phyloP scores from a whole-genome alignment of 768 basidiomycete species.

The Lentinula edodes region DNA sequence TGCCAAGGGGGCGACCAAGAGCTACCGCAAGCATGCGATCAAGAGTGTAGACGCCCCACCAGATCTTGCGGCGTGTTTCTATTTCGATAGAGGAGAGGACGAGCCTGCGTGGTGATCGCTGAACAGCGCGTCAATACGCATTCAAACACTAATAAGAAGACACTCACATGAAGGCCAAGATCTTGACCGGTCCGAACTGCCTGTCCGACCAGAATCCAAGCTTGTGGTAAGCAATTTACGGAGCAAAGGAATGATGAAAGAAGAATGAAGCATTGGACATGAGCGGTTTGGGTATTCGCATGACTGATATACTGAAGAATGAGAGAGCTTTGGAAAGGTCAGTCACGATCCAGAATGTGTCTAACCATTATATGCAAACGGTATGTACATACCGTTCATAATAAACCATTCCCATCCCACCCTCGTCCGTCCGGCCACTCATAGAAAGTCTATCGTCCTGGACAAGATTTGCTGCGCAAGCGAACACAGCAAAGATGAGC shows the following conservation, averaged over 20 bases:
- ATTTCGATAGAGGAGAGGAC: conserved; percentile 71
- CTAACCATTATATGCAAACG: conserved; percentile 15
- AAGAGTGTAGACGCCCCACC: conserved; percentile 91
- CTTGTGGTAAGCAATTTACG: conserved; percentile 89
- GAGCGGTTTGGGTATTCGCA: conserved; percentile 75
- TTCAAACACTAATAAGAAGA: conserved; percentile 5
- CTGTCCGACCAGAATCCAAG: conserved; percentile 90
- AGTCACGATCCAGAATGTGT: not conserved
- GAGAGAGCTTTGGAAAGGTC: conserved; percentile 54
- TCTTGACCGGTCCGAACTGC: conserved; percentile 88
- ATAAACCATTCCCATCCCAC: conserved; percentile 85
- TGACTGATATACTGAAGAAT: conserved; percentile 91
- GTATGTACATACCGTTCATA: conserved; percentile 63
- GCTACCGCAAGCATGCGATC: conserved; percentile 92
- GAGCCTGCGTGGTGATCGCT: conserved; percentile 83
- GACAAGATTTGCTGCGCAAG: conserved; percentile 78
- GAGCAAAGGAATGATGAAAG: conserved; percentile 90
- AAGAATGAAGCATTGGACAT: conserved; percentile 87
- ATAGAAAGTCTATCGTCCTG: conserved; percentile 62
- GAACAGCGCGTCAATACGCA: conserved; percentile 14
- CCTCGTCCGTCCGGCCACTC: conserved; percentile 60
- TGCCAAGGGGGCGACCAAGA: conserved; percentile 80
- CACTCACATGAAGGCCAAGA: conserved; percentile 82
- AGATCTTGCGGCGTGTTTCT: conserved; percentile 84
- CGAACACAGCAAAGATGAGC: conserved; percentile 83